Evolutionary conservation across 768 basidiomycete species (phyloP).

Genomic region (Xerocomus spinulosus): DNA sequence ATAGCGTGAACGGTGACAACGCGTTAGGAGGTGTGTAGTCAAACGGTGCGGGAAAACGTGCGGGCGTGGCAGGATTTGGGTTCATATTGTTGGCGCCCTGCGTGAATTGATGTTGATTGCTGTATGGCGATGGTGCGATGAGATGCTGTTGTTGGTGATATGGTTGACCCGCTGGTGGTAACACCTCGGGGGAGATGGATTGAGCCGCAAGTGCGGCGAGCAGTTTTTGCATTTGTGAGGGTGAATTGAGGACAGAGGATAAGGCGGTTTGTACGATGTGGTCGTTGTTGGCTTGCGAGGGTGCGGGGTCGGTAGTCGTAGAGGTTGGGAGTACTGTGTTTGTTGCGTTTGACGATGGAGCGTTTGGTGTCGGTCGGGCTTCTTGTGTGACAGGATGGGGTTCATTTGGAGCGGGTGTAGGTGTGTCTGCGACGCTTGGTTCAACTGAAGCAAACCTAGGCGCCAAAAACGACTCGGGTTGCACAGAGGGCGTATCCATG

Average conservation of each 20-base stretch:
- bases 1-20: slow-evolving; percentile 23
- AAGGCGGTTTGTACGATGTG: slow-evolving; percentile 47
- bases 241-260: slow-evolving; percentile 46
- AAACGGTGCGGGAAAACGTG: slow-evolving; percentile 16
- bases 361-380: slow-evolving; percentile 12
- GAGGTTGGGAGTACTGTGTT: slow-evolving; percentile 7
- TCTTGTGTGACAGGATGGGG: slow-evolving; percentile 11
- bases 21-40: slow-evolving; percentile 21
- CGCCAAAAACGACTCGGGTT: slow-evolving; percentile 29
- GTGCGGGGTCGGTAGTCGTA: slow-evolving; percentile 7
- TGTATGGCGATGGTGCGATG: slow-evolving; percentile 30
- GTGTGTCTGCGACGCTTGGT: slow-evolving; percentile 14
- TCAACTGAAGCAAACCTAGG: slow-evolving; percentile 29
- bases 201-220: slow-evolving; percentile 39
- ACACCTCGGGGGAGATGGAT: slow-evolving; percentile 20
- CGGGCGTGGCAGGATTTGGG: slow-evolving; percentile 8
- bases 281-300: slow-evolving; percentile 34
- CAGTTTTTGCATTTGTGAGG: slow-evolving; percentile 55
- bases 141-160: slow-evolving; percentile 21
- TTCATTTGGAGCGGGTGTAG: slow-evolving; percentile 13
- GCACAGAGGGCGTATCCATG: slow-evolving; percentile 44
- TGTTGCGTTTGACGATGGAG: slow-evolving; percentile 9
- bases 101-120: slow-evolving; percentile 12
- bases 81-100: background rate
- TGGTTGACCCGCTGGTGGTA: slow-evolving; percentile 16